phyloP scores from a whole-genome alignment of 2,329 filamentous ascomycete genomes.

The Hypoxylon sp. region DNA sequence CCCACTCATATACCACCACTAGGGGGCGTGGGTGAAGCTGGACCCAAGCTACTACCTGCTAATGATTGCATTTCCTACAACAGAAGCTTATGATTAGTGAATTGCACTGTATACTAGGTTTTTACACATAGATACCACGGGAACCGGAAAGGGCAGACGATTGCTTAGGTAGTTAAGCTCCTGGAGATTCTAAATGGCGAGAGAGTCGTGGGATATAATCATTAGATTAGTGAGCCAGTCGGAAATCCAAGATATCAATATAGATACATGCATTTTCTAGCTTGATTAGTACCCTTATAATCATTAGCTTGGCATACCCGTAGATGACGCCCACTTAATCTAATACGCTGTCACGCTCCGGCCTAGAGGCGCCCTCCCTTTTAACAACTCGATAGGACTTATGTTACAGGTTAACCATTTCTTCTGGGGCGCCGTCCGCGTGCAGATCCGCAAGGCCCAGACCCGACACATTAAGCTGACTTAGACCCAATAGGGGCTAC shows the following conservation, averaged over 20 bases:
- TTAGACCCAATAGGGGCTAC: slow-evolving; percentile 26
- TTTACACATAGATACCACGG: slow-evolving; percentile 40
- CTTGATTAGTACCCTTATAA: background rate
- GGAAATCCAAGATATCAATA: slow-evolving; percentile 18
- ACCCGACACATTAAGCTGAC: slow-evolving; percentile 16
- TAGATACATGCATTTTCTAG: slow-evolving; percentile 30
- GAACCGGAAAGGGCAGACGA: slow-evolving; percentile 11
- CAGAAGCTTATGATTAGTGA: slow-evolving; percentile 33
- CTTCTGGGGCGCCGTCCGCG: slow-evolving; percentile 2
- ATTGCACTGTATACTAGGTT: slow-evolving; percentile 42
- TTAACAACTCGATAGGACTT: slow-evolving; percentile 27
- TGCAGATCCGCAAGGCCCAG: slow-evolving; percentile 24
- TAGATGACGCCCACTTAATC: slow-evolving; percentile 11
- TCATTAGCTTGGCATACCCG: slow-evolving; percentile 6
- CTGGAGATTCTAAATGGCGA: slow-evolving; percentile 11
- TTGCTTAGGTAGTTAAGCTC: slow-evolving; percentile 14
- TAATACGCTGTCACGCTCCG: background rate
- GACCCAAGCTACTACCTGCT: slow-evolving; percentile 16
- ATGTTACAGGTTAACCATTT: slow-evolving; percentile 38
- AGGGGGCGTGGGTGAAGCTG: slow-evolving; percentile 19
- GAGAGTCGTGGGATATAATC: slow-evolving; percentile 32
- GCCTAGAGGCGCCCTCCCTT: slow-evolving; percentile 4
- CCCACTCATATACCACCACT: slow-evolving; percentile 12
- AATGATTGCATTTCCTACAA: slow-evolving; percentile 42
- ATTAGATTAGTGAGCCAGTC: slow-evolving; percentile 34